Conservation (phyloP, 306 rosid species). For the Quercus rubra region DNA sequence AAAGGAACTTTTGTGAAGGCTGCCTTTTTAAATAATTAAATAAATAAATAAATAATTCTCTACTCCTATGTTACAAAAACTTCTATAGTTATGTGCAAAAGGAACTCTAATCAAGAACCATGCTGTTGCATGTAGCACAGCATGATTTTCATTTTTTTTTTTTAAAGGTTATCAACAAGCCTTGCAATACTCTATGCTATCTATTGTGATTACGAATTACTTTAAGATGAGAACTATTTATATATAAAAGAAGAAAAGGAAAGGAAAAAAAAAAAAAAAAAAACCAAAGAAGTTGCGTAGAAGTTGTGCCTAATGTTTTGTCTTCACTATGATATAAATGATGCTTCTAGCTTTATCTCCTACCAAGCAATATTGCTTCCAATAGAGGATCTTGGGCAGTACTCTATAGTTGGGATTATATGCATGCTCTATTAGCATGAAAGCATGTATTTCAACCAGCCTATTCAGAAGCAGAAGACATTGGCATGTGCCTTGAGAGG, state of each 20-base stretch:
- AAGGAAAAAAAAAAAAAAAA: background rate
- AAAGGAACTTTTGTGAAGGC: background rate
- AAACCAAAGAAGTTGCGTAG: background rate
- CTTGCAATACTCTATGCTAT: background rate
- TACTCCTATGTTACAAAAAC: background rate
- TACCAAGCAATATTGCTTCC: slow-evolving; percentile 29
- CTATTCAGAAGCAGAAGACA: slow-evolving; percentile 60
- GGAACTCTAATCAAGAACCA: background rate
- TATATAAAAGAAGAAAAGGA: too few relatives aligned
- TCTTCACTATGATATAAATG: slow-evolving; percentile 6
- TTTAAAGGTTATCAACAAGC: slow-evolving; percentile 1
- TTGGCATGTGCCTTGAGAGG: slow-evolving; percentile 56
- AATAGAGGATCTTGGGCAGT: slow-evolving; percentile 28
- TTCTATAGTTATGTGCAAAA: background rate
- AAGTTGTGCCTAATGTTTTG: background rate
- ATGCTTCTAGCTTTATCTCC: slow-evolving; percentile 22
- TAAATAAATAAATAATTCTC: background rate
- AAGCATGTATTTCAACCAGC: slow-evolving; percentile 50
- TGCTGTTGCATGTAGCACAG: background rate
- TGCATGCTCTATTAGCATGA: slow-evolving; percentile 45
- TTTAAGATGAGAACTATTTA: background rate
- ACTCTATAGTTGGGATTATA: slow-evolving; percentile 28
- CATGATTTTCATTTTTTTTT: background rate
- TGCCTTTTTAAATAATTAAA: background rate
- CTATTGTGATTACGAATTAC: background rate